phyloP scores from a whole-genome alignment of 139 green algal species.

The Chlorella vulgaris region DNA sequence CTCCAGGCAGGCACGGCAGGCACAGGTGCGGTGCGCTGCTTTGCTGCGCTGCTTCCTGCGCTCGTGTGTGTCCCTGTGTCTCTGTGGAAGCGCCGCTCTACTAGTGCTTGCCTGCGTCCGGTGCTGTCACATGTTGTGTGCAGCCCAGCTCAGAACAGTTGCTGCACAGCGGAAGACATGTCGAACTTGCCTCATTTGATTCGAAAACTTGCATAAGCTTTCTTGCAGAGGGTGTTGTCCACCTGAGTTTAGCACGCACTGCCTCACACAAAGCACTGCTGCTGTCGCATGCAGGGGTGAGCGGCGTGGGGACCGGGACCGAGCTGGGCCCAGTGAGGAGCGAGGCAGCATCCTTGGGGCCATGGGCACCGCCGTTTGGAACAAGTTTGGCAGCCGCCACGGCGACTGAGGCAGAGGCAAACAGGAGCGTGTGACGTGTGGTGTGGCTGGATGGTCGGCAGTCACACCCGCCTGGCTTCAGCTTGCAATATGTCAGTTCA shows the following conservation, averaged over 20 bases:
- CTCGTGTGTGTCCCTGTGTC: neutral
- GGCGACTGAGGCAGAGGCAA: neutral
- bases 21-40: slow-evolving; percentile 10
- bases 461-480: neutral
- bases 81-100: neutral
- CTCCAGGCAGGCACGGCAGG: slow-evolving; percentile 11
- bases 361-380: neutral
- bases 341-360: slow-evolving; percentile 7
- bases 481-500: too few species aligned
- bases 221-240: too few species aligned
- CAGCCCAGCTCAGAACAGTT: too few species aligned
- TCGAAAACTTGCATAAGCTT: too few species aligned
- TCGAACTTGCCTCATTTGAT: too few species aligned
- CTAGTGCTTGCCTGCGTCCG: too few species aligned
- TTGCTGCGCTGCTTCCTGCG: neutral
- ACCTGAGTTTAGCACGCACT: neutral
- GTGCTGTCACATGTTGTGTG: too few species aligned
- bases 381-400: neutral
- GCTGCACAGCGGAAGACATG: too few species aligned
- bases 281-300: slow-evolving; percentile 16
- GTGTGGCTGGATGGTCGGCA: neutral
- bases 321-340: neutral
- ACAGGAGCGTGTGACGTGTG: neutral
- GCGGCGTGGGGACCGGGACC: slow-evolving; percentile 6
- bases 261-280: neutral